Conservation (phyloP, 2,329 filamentous ascomycete species). For the Ciborinia camelliae region DNA sequence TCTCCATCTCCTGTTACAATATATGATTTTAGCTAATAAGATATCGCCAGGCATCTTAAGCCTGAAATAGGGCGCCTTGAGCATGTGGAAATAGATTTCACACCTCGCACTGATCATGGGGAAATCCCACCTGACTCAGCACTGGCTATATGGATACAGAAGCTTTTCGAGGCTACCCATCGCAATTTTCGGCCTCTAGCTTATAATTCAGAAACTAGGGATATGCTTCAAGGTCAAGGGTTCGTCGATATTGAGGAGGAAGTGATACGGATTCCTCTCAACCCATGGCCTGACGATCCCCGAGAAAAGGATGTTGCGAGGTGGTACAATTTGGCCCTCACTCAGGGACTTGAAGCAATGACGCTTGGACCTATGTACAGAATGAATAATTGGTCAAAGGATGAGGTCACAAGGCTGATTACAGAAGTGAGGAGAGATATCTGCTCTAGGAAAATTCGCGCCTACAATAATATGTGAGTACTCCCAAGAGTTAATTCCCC, state of each 20-base stretch:
- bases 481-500: not conserved
- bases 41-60: slow-evolving; percentile 61
- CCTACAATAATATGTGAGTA: slow-evolving; percentile 75
- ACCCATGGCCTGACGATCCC: slow-evolving; percentile 65
- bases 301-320: slow-evolving; percentile 66
- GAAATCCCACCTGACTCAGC: slow-evolving; percentile 55
- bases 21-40: slow-evolving; percentile 26
- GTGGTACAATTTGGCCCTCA: slow-evolving; percentile 81
- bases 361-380: slow-evolving; percentile 70
- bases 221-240: slow-evolving; percentile 64
- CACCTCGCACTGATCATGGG: slow-evolving; percentile 67
- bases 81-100: slow-evolving; percentile 85
- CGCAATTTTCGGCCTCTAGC: slow-evolving; percentile 61
- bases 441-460: slow-evolving; percentile 62
- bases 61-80: slow-evolving; percentile 71
- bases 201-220: slow-evolving; percentile 58
- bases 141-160: slow-evolving; percentile 66
- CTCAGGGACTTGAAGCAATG: slow-evolving; percentile 68
- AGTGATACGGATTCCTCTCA: slow-evolving; percentile 67
- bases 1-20: not conserved
- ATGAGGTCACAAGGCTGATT: slow-evolving; percentile 62
- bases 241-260: slow-evolving; percentile 77
- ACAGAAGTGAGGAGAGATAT: slow-evolving; percentile 65
- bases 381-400: slow-evolving; percentile 55
- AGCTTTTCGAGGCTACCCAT: slow-evolving; percentile 65